Evolutionary conservation across 306 rosid genomes (phyloP).

Genomic region (Acacia melanoxylon): DNA sequence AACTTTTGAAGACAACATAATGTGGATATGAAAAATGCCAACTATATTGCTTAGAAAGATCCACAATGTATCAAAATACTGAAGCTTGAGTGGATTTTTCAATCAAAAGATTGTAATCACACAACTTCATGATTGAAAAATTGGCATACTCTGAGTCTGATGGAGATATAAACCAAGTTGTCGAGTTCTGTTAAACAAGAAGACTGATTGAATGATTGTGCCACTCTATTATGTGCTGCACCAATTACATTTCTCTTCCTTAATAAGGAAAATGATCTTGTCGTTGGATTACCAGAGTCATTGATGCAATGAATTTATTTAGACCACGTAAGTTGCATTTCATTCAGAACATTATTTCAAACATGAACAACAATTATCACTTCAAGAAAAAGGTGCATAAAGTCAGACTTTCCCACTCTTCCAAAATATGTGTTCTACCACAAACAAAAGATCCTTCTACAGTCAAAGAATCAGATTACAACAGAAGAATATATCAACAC

Average conservation of each 20-base stretch:
- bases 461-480: neutral
- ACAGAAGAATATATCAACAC: neutral
- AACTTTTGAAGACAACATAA: neutral
- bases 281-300: conserved; percentile 20
- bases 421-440: neutral
- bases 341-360: neutral
- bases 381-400: neutral
- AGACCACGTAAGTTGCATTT: conserved; percentile 4
- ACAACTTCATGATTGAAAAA: conserved; percentile 15
- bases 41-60: neutral
- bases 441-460: neutral
- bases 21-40: conserved; percentile 5
- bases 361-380: neutral
- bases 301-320: neutral
- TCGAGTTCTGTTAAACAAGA: neutral
- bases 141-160: neutral
- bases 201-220: neutral
- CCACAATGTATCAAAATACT: conserved; percentile 6
- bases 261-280: neutral
- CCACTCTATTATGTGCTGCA: neutral
- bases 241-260: conserved; percentile 7
- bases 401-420: neutral
- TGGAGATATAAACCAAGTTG: conserved; percentile 7
- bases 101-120: neutral
- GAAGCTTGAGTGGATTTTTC: neutral